These are phyloP conservation scores for Jacaranda copaia DNA, from an alignment of 257 asterid species.

Conservation along the genomic window DNA sequence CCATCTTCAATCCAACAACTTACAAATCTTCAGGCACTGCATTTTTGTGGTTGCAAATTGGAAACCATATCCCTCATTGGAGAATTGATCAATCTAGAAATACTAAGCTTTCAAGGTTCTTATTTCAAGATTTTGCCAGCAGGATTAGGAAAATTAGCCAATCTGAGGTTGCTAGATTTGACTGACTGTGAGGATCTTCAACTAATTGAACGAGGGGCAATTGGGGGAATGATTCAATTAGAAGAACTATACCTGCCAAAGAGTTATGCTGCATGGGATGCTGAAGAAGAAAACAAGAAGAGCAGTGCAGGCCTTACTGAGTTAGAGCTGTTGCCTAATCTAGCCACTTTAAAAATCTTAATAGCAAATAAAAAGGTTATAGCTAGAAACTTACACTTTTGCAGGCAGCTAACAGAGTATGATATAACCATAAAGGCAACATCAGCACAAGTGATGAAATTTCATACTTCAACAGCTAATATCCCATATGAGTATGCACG, in stretches of 20 bases:
- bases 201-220: constrained; percentile 22
- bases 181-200: neutral
- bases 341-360: constrained; percentile 26
- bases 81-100: constrained; percentile 28
- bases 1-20: constrained; percentile 4
- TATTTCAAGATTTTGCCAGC: constrained; percentile 15
- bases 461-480: neutral
- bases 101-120: constrained; percentile 34
- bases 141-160: constrained; percentile 26
- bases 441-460: neutral
- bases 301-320: constrained; percentile 14
- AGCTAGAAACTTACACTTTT: constrained; percentile 11
- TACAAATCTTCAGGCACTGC: constrained; percentile 31
- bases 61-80: constrained; percentile 30
- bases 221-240: constrained; percentile 27
- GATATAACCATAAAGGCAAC: constrained; percentile 10
- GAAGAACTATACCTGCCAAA: constrained; percentile 35
- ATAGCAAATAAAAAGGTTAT: neutral
- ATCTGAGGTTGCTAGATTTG: constrained; percentile 34
- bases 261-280: neutral
- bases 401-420: constrained; percentile 21
- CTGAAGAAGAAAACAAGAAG: neutral
- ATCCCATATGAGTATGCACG: neutral
- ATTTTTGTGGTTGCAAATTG: constrained; percentile 12
- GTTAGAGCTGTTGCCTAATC: neutral